Evolutionary conservation across 768 basidiomycete species (phyloP), one percentile per base, ranked within the genome.

Genomic region (Hysterangium stoloniferum): DNA sequence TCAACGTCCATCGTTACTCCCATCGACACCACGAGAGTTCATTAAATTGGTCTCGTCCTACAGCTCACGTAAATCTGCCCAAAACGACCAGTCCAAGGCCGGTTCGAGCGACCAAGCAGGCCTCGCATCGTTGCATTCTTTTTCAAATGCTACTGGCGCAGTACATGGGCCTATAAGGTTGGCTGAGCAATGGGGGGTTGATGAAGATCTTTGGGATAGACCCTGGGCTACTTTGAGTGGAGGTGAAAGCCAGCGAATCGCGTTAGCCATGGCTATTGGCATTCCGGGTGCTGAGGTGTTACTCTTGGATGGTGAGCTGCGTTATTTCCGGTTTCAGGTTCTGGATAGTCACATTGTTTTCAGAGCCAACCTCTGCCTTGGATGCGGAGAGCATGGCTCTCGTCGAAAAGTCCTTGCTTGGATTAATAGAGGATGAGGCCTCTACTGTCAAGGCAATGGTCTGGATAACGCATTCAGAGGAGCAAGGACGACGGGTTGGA

Each of bases 281-380:
- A 62, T 91, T 36, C 72, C 81, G 41, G 79, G 80, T 0, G 87
- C 89, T 0, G 88, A 93, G 59, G 70, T 94, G 0, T 66, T 95
- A 13, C 71, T 94, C 45, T 71, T 84, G 35, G 92, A 86, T 61
- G 92, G 91, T 88, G n/a, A n/a, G n/a, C n/a, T n/a, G 35, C 42
- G 77, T 68, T 13, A 33, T 38, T 20, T 32, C 9, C 5, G 15
- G 6, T 17, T 27, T 19, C 34, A n/a, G 11, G n/a, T 17, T 7
- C 28, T 41, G 35, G 25, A 48, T 33, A 41, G 15, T 44, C 17
- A 33, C 28, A 29, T 53, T 32, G 32, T 52, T 28, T 55, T 12
- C 25, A 94, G 92, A 95, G 64, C 92, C 92, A 1, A 94, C 92
- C 0, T 91, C 87, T 7, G 92, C 92, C 0, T 71, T 95, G 49